phyloP scores from a whole-genome alignment of 2,329 filamentous ascomycete species.

The Alternaria novae-zelandiae region DNA sequence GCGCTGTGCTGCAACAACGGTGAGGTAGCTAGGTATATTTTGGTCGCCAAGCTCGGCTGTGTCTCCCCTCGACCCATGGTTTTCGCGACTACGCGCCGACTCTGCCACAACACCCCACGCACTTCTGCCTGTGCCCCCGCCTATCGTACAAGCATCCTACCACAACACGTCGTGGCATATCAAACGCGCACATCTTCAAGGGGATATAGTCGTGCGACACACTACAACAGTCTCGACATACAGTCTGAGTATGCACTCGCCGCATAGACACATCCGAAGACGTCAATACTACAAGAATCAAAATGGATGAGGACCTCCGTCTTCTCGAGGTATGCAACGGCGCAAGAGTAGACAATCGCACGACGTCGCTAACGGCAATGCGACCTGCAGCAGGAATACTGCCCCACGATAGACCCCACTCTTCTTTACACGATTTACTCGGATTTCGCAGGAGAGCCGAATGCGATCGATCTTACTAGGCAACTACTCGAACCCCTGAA shows the following conservation, averaged over 20 bases:
- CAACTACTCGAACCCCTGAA: conserved; percentile 71
- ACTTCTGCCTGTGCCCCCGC: not conserved
- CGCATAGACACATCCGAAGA: conserved; percentile 20
- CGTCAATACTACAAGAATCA: conserved; percentile 34
- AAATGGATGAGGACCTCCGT: conserved; percentile 46
- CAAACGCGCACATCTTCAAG: not conserved
- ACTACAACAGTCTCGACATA: not conserved
- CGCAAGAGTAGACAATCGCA: conserved; percentile 1
- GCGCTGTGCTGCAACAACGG: not conserved
- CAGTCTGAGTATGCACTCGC: conserved; percentile 36
- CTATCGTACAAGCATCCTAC: not conserved
- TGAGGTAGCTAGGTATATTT: not conserved
- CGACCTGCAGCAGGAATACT: conserved; percentile 68
- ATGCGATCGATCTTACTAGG: conserved; percentile 60
- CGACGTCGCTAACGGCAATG: conserved; percentile 16
- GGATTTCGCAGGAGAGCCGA: conserved; percentile 71
- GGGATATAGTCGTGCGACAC: not conserved
- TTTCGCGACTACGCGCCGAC: conserved; percentile 8
- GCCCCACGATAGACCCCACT: conserved; percentile 76
- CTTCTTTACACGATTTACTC: conserved; percentile 76
- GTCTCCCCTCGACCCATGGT: not conserved
- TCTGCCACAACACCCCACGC: conserved; percentile 8
- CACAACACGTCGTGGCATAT: not conserved
- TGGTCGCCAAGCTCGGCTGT: conserved; percentile 19
- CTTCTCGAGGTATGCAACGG: conserved; percentile 38